Evolutionary conservation across 371 early-diverging fungal species (phyloP).

Genomic region (Fennellomyces sp.): DNA sequence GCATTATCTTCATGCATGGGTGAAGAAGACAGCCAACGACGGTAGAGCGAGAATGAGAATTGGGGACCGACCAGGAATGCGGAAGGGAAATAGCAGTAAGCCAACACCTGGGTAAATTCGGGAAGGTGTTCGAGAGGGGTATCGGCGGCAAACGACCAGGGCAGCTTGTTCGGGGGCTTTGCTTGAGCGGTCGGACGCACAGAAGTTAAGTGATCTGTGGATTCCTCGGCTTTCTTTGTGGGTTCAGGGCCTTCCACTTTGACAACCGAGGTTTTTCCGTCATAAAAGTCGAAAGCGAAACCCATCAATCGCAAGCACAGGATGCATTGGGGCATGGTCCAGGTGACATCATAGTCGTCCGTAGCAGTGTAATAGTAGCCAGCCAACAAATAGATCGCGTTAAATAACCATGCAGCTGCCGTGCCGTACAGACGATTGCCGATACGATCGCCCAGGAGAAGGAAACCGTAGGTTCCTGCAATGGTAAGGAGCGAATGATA

Average conservation of each 20-base stretch:
- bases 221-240: slow-evolving; percentile 10
- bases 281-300: slow-evolving; percentile 68
- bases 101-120: slow-evolving; percentile 49
- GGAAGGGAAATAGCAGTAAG: slow-evolving; percentile 64
- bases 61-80: slow-evolving; percentile 78
- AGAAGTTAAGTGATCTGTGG: slow-evolving; percentile 10
- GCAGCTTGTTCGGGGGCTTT: slow-evolving; percentile 18
- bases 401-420: slow-evolving; percentile 58
- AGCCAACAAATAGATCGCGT: slow-evolving; percentile 58
- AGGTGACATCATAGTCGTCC: slow-evolving; percentile 69
- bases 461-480: slow-evolving; percentile 52
- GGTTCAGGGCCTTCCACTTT: slow-evolving; percentile 19
- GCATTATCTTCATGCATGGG: slow-evolving; percentile 26
- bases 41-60: slow-evolving; percentile 71
- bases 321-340: slow-evolving; percentile 78
- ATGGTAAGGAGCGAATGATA: slow-evolving; percentile 65
- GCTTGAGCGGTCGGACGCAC: slow-evolving; percentile 9
- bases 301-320: slow-evolving; percentile 76
- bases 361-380: slow-evolving; percentile 60
- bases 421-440: slow-evolving; percentile 48
- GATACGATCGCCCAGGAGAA: slow-evolving; percentile 31
- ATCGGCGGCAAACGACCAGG: slow-evolving; percentile 39
- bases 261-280: slow-evolving; percentile 35
- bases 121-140: slow-evolving; percentile 52
- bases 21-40: slow-evolving; percentile 49